Evolutionary conservation across 2,329 filamentous ascomycete species (phyloP), one percentile per base, ranked within the genome.

Genomic region (Penicillium sp.): DNA sequence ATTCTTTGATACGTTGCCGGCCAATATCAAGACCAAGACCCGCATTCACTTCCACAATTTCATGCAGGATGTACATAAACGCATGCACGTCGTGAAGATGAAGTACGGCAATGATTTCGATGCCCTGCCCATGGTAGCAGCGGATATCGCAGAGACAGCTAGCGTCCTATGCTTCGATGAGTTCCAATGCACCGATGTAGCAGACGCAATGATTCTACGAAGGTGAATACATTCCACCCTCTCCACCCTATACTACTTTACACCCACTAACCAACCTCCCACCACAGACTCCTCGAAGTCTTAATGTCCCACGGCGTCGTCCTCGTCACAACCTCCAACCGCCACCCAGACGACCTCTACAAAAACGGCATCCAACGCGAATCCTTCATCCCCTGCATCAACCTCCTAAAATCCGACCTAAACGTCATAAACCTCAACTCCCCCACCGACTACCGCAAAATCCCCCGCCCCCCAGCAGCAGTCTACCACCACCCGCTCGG

Each of bases 41-140:
- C 84, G 94, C 44, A 97, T 99, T 68, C 94, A 99, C 78, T 99
- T 99, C 76, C 92, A 97, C 79, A 96, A 96, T 73, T 99, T 99
- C 79, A 99, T 99, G 94, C 94, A 97, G 74, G 90, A 96, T 73
- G 89, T 97, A 45, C 94, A 99, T 77, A 91, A 88, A 73, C 84
- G 93, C 56, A 79, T 97, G 66, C 94, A 97, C 78, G 86, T 86
- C 70, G 87, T 96, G 76, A 97, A 96, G 79, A 88, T 94, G 83
- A 79, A 87, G 65, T 85, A 96, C 71, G 94, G 94, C 26, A 92
- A 87, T 69, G 92, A 97, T 64, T 83, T 96, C 34, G 94, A 99
- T 73, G 91, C 86, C 0, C 84, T 97, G 40, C 93, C 93, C 0
- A 94, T 95, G 70, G 88, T 97, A 16, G 93, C 93, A 2, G 94